Evolutionary conservation across 176 grass and related monocot genomes (phyloP).

Genomic region (Eragrostis curvula): DNA sequence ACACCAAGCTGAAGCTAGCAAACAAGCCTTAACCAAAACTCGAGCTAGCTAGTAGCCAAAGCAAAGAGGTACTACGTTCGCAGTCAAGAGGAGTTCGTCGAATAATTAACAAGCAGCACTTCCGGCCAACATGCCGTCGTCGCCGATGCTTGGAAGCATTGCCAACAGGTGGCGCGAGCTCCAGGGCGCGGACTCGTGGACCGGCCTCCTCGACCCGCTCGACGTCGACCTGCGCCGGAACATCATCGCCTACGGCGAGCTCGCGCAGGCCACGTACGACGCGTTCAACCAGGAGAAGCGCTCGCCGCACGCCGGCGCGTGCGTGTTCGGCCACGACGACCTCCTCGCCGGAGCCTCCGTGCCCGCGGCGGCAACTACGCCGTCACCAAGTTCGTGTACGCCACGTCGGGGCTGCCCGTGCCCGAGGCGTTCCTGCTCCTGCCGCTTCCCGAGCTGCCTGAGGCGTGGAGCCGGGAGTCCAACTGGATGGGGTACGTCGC

Average conservation of each 20-base stretch:
- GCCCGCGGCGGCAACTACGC: conserved; percentile 44
- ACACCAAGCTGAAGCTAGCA: conserved; percentile 6
- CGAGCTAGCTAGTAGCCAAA: not conserved
- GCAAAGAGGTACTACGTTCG: not conserved
- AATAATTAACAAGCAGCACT: not conserved
- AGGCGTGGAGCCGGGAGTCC: conserved; percentile 62
- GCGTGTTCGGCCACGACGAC: conserved; percentile 45
- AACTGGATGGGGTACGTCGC: conserved; percentile 97
- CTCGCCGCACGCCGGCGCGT: conserved; percentile 74
- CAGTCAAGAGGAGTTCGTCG: too few species aligned
- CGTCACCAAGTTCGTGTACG: conserved; percentile 82
- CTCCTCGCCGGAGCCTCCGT: conserved; percentile 39
- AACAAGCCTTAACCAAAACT: not conserved
- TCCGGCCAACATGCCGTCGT: not conserved
- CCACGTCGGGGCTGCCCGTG: conserved; percentile 56
- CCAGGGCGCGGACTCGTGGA: conserved; percentile 63
- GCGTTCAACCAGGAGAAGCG: conserved; percentile 66
- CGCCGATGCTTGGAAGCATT: conserved; percentile 50
- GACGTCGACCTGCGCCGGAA: conserved; percentile 73
- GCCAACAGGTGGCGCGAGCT: conserved; percentile 80
- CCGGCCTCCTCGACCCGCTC: conserved; percentile 68
- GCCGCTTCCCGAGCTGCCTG: conserved; percentile 32
- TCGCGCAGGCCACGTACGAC: conserved; percentile 72
- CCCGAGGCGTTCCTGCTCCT: conserved; percentile 72
- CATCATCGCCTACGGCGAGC: conserved; percentile 78